phyloP scores from a whole-genome alignment of 805 yeast species.

The Cyberlindnera bimundalis region DNA sequence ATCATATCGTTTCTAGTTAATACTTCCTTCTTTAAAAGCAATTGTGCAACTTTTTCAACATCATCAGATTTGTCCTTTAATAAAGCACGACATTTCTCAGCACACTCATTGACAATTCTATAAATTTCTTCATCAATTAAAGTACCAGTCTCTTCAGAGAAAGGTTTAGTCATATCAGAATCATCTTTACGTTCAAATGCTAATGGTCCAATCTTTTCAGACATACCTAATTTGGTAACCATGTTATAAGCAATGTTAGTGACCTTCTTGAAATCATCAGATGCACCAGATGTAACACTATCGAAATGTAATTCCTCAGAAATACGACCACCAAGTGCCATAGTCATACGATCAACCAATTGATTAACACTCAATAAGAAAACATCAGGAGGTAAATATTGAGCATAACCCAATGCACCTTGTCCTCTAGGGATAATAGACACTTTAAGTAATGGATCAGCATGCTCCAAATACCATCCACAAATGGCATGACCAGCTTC shows the following conservation, averaged over 20 bases:
- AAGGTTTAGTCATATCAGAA: conserved; percentile 75
- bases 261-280: conserved; percentile 94
- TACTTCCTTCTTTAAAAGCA: conserved; percentile 81
- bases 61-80: conserved; percentile 68
- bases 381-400: conserved; percentile 91
- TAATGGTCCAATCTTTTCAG: conserved; percentile 73
- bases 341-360: conserved; percentile 84
- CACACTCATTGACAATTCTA: conserved; percentile 72
- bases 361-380: conserved; percentile 76
- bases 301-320: conserved; percentile 90
- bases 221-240: conserved; percentile 94
- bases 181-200: conserved; percentile 67
- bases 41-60: conserved; percentile 84
- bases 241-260: conserved; percentile 89
- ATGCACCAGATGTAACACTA: conserved; percentile 94
- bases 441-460: conserved; percentile 93
- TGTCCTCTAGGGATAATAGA: conserved; percentile 96
- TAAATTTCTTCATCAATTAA: conserved; percentile 81
- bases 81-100: conserved; percentile 64
- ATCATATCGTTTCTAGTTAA: conserved; percentile 94
- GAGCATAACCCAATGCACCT: conserved; percentile 97
- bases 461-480: conserved; percentile 90
- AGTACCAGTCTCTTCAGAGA: conserved; percentile 81
- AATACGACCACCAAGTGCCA: conserved; percentile 97
- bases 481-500: conserved; percentile 99